Conservation (phyloP, 106 monocot genomes). For the Ottelia alismoides region DNA sequence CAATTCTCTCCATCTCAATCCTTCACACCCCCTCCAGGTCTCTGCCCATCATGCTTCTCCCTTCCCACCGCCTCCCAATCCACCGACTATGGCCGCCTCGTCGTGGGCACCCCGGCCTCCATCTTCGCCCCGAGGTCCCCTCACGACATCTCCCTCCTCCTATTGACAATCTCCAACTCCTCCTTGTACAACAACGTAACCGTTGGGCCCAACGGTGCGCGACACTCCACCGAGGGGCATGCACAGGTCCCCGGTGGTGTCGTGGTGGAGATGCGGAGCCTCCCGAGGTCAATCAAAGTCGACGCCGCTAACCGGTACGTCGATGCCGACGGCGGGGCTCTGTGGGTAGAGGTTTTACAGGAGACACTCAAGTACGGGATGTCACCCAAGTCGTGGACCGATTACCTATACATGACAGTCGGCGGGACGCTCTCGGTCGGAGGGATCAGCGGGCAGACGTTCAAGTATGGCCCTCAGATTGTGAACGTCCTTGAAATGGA, state of each 20-base stretch:
- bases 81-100: too few relatives aligned
- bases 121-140: constrained; percentile 27
- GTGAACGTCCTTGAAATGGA: constrained; percentile 71
- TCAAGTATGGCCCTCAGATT: constrained; percentile 79
- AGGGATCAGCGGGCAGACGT: constrained; percentile 87
- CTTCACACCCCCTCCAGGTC: too few relatives aligned
- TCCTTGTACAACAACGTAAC: too few relatives aligned
- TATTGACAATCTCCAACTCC: constrained; percentile 7
- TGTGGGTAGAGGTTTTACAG: constrained; percentile 68
- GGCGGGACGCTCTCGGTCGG: constrained; percentile 84
- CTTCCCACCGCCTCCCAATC: too few relatives aligned
- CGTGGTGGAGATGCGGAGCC: constrained; percentile 51
- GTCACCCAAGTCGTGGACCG: constrained; percentile 87
- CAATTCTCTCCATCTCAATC: too few relatives aligned
- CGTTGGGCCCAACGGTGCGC: constrained; percentile 72
- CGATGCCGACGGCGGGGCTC: constrained; percentile 76
- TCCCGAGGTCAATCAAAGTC: too few relatives aligned
- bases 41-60: too few relatives aligned
- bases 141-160: constrained; percentile 25
- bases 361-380: constrained; percentile 55
- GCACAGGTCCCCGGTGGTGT: constrained; percentile 50
- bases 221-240: constrained; percentile 77
- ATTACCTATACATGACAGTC: constrained; percentile 68
- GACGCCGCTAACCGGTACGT: constrained; percentile 28
- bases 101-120: constrained; percentile 29